Percentiles rank a stretch among this genome's conserved stretches.
phyloP scores from a whole-genome alignment of 257 asterid species.

The Thymus quinquecostatus region DNA sequence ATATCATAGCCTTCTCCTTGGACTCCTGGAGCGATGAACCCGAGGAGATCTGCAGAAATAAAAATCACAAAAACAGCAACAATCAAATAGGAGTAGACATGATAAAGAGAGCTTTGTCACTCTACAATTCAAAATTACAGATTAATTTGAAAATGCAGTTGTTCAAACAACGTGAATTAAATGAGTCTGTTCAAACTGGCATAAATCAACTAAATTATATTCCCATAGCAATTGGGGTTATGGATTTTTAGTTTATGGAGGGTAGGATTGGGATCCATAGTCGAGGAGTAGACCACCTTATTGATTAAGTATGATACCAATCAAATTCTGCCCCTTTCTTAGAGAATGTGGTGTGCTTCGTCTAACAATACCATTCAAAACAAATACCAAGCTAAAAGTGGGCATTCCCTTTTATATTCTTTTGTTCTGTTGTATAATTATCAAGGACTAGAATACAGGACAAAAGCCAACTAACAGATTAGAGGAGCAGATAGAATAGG shows the following conservation, averaged over 20 bases:
- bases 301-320: too few species aligned
- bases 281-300: too few species aligned
- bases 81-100: too few species aligned
- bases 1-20: constrained; percentile 75
- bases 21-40: constrained; percentile 87
- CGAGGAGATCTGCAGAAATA: constrained; percentile 77
- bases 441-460: neutral
- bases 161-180: too few species aligned
- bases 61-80: neutral
- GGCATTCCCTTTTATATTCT: neutral
- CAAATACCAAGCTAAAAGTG: neutral
- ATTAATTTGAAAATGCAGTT: neutral
- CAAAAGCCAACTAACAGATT: neutral
- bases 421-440: neutral
- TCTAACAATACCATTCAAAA: neutral
- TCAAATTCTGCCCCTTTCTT: too few species aligned
- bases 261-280: too few species aligned
- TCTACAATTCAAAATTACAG: constrained; percentile 2
- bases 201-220: too few species aligned
- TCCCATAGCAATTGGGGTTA: too few species aligned
- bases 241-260: too few species aligned
- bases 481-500: neutral
- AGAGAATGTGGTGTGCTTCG: neutral
- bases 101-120: neutral
- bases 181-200: too few species aligned